These are phyloP conservation scores for Dioscorea dumetorum DNA, from an alignment of 106 monocot genomes.

Conservation along the genomic window DNA sequence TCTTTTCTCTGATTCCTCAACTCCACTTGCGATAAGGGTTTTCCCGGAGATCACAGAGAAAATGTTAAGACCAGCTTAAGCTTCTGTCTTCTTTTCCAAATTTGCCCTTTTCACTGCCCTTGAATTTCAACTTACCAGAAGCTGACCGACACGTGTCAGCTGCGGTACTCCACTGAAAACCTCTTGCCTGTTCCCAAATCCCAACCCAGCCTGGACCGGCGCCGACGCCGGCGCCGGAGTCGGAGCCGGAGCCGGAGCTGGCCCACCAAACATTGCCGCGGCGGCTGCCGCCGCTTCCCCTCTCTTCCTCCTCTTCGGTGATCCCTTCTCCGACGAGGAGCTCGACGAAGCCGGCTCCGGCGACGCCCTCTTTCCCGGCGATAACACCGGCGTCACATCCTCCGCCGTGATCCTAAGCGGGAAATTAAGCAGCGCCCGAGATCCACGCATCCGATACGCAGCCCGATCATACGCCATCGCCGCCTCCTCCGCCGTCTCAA, in stretches of 20 bases:
- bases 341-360: slow-evolving; percentile 24
- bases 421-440: slow-evolving; percentile 77
- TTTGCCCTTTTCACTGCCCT: no score
- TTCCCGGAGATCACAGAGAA: no score
- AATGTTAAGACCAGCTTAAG: no score
- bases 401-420: slow-evolving; percentile 47
- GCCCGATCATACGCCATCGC: slow-evolving; percentile 69
- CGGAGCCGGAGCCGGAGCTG: neutral
- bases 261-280: neutral
- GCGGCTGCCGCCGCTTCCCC: slow-evolving; percentile 18
- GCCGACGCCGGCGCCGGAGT: slow-evolving; percentile 4
- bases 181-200: slow-evolving; percentile 18
- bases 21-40: no score
- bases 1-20: no score
- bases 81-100: no score
- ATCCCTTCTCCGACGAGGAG: slow-evolving; percentile 4
- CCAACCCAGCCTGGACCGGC: slow-evolving; percentile 16
- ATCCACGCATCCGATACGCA: slow-evolving; percentile 69
- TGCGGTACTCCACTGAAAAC: slow-evolving; percentile 7
- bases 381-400: neutral
- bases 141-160: slow-evolving; percentile 22
- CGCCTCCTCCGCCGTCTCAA: slow-evolving; percentile 49
- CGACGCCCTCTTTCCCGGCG: slow-evolving; percentile 32
- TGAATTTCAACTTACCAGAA: slow-evolving; percentile 22
- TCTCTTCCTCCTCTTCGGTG: slow-evolving; percentile 35